Base-by-base conservation (phyloP, 257 asterid genomes). In the Przewalskia tangutica region DNA sequence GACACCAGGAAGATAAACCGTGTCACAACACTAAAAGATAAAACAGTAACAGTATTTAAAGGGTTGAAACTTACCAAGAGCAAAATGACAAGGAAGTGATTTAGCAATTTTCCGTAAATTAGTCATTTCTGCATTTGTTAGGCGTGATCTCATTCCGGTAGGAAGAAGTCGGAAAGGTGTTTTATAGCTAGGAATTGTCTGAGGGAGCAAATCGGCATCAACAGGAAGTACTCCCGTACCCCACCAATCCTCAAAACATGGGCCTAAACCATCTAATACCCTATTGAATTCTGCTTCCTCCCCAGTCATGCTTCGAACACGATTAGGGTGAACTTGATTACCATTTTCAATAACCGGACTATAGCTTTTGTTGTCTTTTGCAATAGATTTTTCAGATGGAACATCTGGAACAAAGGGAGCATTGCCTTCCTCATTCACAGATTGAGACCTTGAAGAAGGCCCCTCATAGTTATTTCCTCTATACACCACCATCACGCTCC, bases 231-330 rank as follows among this genome's bases (percentile, higher is more conserved):
- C 88, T 68, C 99, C 99, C 20, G 94, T 95, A 80, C 99, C 99
- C 99, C 99, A 95, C 99, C 99, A 95, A 77, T 95, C 97, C 83
- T 95, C 98, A 82, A 91, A 95, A 56, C 98, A 91, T 82, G 97
- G 98, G 64, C 98, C 99, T 85, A 95, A 90, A 84, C 97, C 97
- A 86, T 91, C 97, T 85, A 95, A 90, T 58, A 92, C 86, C 73
- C 63, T 83, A 85, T 88, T 89, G 89, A 85, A 94, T 83, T 92
- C 97, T 82, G 87, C 87, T 89, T 91, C 98, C 84, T 91, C 96
- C 85, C 83, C 92, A 4, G 97, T 89, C 92, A 89, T 80, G 83
- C 50, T 84, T 83, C 86, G 85, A 75, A 50, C 86, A 76, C 68
- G 88, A 84, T 71, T 58, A 32, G 90, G 44, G 76, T 84, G 68